Evolutionary conservation across 352 stramenopile genomes (phyloP).

Genomic region (Aphanomyces astaci): DNA sequence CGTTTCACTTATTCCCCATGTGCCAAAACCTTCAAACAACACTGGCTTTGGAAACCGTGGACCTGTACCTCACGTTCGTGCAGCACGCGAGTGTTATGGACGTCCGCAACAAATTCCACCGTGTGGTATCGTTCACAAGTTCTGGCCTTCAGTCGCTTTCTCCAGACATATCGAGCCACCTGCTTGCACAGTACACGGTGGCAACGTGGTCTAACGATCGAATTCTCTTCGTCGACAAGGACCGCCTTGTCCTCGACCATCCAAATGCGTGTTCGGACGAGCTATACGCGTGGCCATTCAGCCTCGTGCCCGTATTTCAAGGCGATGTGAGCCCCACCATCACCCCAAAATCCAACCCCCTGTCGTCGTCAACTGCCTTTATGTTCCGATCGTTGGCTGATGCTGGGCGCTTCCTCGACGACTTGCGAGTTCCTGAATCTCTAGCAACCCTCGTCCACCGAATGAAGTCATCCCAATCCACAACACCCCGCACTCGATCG

Average conservation of each 20-base stretch:
- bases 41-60: slow-evolving; percentile 8
- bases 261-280: not conserved
- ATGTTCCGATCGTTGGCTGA: slow-evolving; percentile 21
- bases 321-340: too few species aligned
- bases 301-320: slow-evolving; percentile 6
- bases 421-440: not conserved
- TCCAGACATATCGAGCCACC: not conserved
- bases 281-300: not conserved
- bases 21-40: not conserved
- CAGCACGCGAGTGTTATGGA: slow-evolving; percentile 4
- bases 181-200: not conserved
- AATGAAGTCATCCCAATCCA: not conserved
- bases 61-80: slow-evolving; percentile 33
- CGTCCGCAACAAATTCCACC: not conserved
- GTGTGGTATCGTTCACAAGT: slow-evolving; percentile 25
- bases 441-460: not conserved
- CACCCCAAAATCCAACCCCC: too few species aligned
- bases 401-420: not conserved
- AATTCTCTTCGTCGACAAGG: slow-evolving; percentile 3
- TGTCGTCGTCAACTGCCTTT: not conserved
- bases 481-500: not conserved
- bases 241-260: not conserved
- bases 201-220: not conserved
- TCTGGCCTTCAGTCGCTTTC: slow-evolving; percentile 2
- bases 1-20: slow-evolving; percentile 33